Percentiles rank a stretch among this genome's conserved stretches.
These are phyloP conservation scores for Blepharisma japonicum DNA, from an alignment of 73 alveolate species.

Conservation along the genomic window DNA sequence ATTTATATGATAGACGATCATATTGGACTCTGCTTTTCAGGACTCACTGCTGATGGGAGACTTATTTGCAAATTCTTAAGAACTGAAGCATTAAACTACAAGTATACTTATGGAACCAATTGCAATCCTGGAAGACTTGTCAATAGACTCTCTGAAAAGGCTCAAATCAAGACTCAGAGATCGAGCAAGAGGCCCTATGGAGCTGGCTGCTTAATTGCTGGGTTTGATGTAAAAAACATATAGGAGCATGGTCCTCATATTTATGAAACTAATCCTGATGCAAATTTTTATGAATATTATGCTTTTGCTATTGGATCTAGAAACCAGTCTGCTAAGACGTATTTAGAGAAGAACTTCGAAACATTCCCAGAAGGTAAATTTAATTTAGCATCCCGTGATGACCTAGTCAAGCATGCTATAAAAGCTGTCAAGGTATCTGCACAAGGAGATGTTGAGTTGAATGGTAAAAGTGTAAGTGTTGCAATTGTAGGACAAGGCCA, in stretches of 20 bases:
- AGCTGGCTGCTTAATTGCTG: conserved; percentile 90
- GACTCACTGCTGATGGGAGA: conserved; percentile 98
- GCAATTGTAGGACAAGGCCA: conserved; percentile 53
- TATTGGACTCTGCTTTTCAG: conserved; percentile 97
- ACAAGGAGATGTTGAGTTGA: conserved; percentile 52
- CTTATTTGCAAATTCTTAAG: conserved; percentile 87
- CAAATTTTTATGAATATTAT: conserved; percentile 18
- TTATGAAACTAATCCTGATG: conserved; percentile 34
- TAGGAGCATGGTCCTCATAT: conserved; percentile 83
- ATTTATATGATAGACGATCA: conserved; percentile 82
- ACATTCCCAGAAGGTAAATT: conserved; percentile 35
- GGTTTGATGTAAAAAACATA: conserved; percentile 56
- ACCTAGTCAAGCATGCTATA: conserved; percentile 55
- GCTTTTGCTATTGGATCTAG: conserved; percentile 89
- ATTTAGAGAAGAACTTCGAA: conserved; percentile 89
- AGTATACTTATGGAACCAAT: conserved; percentile 83
- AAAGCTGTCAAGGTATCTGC: conserved; percentile 61
- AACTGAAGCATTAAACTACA: conserved; percentile 86
- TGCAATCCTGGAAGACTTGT: conserved; percentile 85
- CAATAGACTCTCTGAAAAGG: conserved; percentile 77
- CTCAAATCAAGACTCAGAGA: conserved; percentile 57
- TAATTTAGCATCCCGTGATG: conserved; percentile 33
- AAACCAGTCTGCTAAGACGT: conserved; percentile 90
- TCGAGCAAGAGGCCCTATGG: conserved; percentile 95
- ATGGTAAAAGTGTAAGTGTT: conserved; percentile 57